These are phyloP conservation scores for Plenodomus lindquistii DNA, from an alignment of 2,329 filamentous ascomycete species.

Conservation along the genomic window DNA sequence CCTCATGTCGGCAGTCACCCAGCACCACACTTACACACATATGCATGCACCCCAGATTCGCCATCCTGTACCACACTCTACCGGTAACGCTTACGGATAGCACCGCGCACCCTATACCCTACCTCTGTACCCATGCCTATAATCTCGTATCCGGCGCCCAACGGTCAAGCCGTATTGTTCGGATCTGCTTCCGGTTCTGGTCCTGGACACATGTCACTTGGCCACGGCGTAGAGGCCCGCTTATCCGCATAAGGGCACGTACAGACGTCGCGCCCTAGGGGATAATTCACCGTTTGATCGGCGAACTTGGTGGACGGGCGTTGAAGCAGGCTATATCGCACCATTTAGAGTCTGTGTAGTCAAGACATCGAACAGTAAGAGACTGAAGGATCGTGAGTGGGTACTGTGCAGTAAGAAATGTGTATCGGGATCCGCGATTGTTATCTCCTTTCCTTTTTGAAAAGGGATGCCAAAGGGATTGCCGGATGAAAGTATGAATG, in stretches of 20 bases:
- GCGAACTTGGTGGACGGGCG: background rate
- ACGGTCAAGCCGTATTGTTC: background rate
- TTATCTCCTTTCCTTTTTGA: too few species aligned
- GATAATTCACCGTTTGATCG: background rate
- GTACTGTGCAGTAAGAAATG: background rate
- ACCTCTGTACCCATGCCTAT: background rate
- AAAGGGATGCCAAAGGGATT: too few species aligned
- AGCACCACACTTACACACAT: background rate
- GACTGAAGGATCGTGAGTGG: background rate
- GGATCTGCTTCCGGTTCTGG: background rate
- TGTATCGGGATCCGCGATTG: background rate
- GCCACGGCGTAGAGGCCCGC: constrained; percentile 10
- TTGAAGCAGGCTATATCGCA: background rate
- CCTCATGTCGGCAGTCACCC: constrained; percentile 5
- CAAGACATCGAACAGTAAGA: too few species aligned
- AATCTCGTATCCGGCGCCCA: background rate
- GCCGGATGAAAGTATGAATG: too few species aligned
- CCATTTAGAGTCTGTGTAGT: background rate
- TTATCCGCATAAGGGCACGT: constrained; percentile 5
- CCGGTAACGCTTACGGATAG: background rate
- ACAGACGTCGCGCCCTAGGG: constrained; percentile 3
- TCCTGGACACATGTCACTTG: background rate
- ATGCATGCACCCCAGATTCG: background rate
- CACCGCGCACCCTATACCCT: background rate
- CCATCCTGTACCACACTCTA: background rate